Percentiles rank a stretch among this genome's conserved stretches.
phyloP scores from a whole-genome alignment of 805 yeast species.

The Saccharomycopsis sp. region DNA sequence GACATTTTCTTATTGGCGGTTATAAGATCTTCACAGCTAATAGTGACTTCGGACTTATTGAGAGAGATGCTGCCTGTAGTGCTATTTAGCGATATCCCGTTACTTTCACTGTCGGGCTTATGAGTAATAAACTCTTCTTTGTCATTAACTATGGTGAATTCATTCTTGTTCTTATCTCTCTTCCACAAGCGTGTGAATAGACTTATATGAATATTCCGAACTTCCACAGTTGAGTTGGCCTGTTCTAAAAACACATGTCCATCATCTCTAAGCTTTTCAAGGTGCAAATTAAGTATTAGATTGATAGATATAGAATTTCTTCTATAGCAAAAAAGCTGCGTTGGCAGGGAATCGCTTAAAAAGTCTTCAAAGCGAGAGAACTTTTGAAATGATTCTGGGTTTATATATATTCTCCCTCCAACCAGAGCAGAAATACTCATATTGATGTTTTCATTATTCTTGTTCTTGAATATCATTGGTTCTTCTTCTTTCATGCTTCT shows the following conservation, averaged over 20 bases:
- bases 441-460: neutral
- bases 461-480: neutral
- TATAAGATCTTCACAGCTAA: neutral
- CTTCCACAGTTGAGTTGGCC: neutral
- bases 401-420: conserved; percentile 13
- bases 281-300: conserved; percentile 4
- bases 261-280: neutral
- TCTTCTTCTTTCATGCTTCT: neutral
- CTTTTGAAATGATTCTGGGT: conserved; percentile 9
- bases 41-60: neutral
- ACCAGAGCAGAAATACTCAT: neutral
- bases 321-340: conserved; percentile 16
- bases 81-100: neutral
- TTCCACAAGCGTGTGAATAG: conserved; percentile 1
- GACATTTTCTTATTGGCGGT: neutral
- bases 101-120: neutral
- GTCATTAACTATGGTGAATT: conserved; percentile 2
- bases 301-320: conserved; percentile 14
- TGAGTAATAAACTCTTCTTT: conserved; percentile 4
- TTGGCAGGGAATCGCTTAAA: neutral
- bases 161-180: neutral
- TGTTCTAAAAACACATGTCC: neutral
- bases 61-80: neutral
- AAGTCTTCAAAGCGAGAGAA: neutral
- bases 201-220: neutral